These are phyloP conservation scores for Suhomyces vadensis DNA, from an alignment of 805 yeast genomes.

Conservation along the genomic window DNA sequence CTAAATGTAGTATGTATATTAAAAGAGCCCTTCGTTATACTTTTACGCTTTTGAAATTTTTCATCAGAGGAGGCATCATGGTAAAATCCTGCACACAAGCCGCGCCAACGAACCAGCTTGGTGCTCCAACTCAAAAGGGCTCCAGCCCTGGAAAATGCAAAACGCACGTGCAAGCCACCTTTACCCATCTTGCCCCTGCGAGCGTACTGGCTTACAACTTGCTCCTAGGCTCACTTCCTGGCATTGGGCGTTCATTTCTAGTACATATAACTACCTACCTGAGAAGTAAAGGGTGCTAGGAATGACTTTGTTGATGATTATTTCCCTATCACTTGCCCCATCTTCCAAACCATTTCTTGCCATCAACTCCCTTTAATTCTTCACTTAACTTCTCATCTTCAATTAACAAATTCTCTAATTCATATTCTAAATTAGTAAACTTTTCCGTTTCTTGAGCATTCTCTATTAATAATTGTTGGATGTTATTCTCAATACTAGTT, in stretches of 20 bases:
- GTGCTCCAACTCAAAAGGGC: too few relatives aligned
- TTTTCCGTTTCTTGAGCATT: slow-evolving; percentile 43
- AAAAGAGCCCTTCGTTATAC: not conserved
- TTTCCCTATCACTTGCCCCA: slow-evolving; percentile 17
- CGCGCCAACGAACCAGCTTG: not conserved
- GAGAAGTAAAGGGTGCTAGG: not conserved
- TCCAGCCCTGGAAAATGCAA: not conserved
- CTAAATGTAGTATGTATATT: not conserved
- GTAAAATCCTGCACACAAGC: not conserved
- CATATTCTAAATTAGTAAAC: slow-evolving; percentile 40
- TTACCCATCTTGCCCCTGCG: too few relatives aligned
- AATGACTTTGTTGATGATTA: not conserved
- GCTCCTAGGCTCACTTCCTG: not conserved
- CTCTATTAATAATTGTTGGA: slow-evolving; percentile 34
- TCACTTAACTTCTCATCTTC: slow-evolving; percentile 28
- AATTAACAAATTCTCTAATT: slow-evolving; percentile 25
- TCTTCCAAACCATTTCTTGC: slow-evolving; percentile 35
- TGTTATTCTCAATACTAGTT: slow-evolving; percentile 35
- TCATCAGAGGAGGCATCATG: not conserved
- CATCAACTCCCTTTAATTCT: slow-evolving; percentile 17
- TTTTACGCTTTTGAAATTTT: not conserved
- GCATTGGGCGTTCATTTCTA: not conserved
- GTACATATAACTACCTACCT: slow-evolving; percentile 1
- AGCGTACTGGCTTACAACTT: too few relatives aligned
- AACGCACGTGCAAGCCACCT: not conserved